These are phyloP conservation scores for Pseudogymnoascus sp. DNA, from an alignment of 2,329 filamentous ascomycete genomes.

Conservation along the genomic window DNA sequence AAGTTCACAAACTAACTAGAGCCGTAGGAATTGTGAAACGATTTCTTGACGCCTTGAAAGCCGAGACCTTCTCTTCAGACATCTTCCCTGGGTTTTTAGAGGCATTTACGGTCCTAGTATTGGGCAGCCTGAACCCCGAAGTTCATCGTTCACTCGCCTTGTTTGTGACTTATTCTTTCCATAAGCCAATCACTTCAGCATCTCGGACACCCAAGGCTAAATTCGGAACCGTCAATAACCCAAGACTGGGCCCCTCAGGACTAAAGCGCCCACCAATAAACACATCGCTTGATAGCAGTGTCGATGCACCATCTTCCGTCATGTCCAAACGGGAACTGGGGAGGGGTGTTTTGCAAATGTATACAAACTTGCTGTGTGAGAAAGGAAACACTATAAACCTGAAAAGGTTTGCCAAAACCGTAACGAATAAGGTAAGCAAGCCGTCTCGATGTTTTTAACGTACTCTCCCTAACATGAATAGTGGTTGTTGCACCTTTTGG, in stretches of 20 bases:
- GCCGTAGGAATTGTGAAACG: slow-evolving; percentile 73
- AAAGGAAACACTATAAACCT: slow-evolving; percentile 60
- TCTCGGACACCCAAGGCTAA: slow-evolving; percentile 44
- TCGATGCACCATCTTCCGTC: slow-evolving; percentile 29
- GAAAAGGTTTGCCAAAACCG: slow-evolving; percentile 82
- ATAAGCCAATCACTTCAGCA: slow-evolving; percentile 43
- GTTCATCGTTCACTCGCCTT: slow-evolving; percentile 79
- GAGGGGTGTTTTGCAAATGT: slow-evolving; percentile 65
- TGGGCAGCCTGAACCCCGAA: slow-evolving; percentile 73
- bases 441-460: slow-evolving; percentile 13
- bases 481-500: slow-evolving; percentile 88
- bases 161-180: slow-evolving; percentile 87
- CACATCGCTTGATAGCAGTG: slow-evolving; percentile 22
- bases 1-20: slow-evolving; percentile 14
- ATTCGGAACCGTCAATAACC: slow-evolving; percentile 37
- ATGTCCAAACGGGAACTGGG: slow-evolving; percentile 64
- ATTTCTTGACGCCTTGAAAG: slow-evolving; percentile 81
- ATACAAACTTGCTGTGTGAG: slow-evolving; percentile 69
- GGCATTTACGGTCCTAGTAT: slow-evolving; percentile 71
- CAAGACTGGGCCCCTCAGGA: slow-evolving; percentile 22
- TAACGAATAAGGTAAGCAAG: slow-evolving; percentile 78
- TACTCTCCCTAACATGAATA: slow-evolving; percentile 33
- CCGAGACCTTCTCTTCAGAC: slow-evolving; percentile 64
- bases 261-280: slow-evolving; percentile 24
- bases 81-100: slow-evolving; percentile 68